Evolutionary conservation across 495 filamentous ascomycete species (phyloP).

Genomic region (Penicillium chermesinum): DNA sequence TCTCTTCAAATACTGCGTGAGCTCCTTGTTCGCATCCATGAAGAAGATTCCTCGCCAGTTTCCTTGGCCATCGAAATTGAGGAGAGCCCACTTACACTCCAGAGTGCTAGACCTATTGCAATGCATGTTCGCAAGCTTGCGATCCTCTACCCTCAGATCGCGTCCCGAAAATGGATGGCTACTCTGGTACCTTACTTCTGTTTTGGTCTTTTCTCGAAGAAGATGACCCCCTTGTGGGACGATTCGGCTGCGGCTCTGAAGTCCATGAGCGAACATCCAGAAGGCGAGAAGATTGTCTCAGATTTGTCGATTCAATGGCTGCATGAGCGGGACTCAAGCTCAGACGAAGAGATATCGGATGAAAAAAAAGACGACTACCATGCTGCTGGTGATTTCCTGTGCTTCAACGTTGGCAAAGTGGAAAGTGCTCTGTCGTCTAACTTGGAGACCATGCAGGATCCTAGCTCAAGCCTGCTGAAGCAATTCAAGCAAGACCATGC

Average conservation of each 20-base stretch:
- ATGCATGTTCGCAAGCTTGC: conserved; percentile 81
- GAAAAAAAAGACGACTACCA: conserved; percentile 29
- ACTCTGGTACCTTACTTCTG: conserved; percentile 72
- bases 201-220: conserved; percentile 84
- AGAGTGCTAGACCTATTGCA: conserved; percentile 66
- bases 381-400: conserved; percentile 62
- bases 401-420: conserved; percentile 63
- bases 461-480: conserved; percentile 18
- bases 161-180: conserved; percentile 57
- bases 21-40: conserved; percentile 28
- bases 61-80: conserved; percentile 62
- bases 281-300: conserved; percentile 68
- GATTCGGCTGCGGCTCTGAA: conserved; percentile 71
- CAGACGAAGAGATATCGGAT: conserved; percentile 14
- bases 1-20: conserved; percentile 62
- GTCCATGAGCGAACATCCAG: conserved; percentile 62
- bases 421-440: conserved; percentile 38
- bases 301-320: conserved; percentile 78
- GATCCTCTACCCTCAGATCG: conserved; percentile 50
- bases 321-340: conserved; percentile 45
- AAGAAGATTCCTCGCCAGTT: conserved; percentile 40
- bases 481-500: conserved; percentile 34
- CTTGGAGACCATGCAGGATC: conserved; percentile 20
- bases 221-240: conserved; percentile 77
- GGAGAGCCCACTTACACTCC: conserved; percentile 66